Evolutionary conservation across 768 basidiomycete species (phyloP).

Genomic region (Mycena albidolilacea): DNA sequence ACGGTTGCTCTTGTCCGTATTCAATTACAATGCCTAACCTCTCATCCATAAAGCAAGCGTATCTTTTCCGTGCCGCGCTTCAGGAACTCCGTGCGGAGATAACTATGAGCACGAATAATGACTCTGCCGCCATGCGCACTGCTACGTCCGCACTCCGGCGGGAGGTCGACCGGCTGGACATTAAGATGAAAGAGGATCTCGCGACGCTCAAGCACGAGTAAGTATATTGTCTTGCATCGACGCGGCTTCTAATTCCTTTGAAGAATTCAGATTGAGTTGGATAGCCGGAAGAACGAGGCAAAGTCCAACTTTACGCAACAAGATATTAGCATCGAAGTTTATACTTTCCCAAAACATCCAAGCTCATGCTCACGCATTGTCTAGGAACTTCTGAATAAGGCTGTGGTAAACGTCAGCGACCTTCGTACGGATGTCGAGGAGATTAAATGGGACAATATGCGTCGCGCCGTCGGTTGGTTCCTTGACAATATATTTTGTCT

Average conservation of each 20-base stretch:
- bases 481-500: not conserved
- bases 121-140: constrained; percentile 85
- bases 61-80: constrained; percentile 93
- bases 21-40: not conserved
- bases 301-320: constrained; percentile 87
- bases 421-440: constrained; percentile 87
- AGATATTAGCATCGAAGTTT: constrained; percentile 88
- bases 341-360: constrained; percentile 31
- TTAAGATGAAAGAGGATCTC: constrained; percentile 95
- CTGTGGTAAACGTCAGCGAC: constrained; percentile 81
- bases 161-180: constrained; percentile 88
- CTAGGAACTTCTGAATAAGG: constrained; percentile 83
- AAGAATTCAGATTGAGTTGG: constrained; percentile 97
- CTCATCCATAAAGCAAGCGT: constrained; percentile 80
- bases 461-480: constrained; percentile 80
- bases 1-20: constrained; percentile 43
- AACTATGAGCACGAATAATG: constrained; percentile 85
- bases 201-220: constrained; percentile 94
- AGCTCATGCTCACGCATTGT: constrained; percentile 3
- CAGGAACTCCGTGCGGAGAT: constrained; percentile 92
- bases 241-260: constrained; percentile 21
- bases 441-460: constrained; percentile 92
- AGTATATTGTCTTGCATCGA: constrained; percentile 67
- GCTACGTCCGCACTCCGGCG: constrained; percentile 83
- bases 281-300: constrained; percentile 93